phyloP scores from a whole-genome alignment of 352 stramenopile species.

The Discostella stelligera region DNA sequence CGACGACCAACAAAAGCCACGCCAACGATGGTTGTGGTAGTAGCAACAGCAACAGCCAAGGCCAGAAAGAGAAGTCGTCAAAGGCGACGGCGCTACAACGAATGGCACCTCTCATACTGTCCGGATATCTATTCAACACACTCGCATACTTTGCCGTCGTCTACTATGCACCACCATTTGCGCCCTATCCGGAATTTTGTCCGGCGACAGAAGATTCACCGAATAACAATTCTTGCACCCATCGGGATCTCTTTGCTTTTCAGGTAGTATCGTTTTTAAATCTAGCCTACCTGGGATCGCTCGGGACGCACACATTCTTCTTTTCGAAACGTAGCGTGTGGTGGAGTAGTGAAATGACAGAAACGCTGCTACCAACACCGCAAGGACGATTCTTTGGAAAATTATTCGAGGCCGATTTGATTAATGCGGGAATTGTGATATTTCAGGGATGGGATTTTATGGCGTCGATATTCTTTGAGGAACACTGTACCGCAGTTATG shows the following conservation, averaged over 20 bases:
- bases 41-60: neutral
- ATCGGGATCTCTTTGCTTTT: constrained; percentile 23
- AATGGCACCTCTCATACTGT: neutral
- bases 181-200: neutral
- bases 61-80: neutral
- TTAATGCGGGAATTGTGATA: constrained; percentile 26
- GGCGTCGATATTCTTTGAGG: constrained; percentile 19
- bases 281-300: constrained; percentile 21
- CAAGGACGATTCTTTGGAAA: constrained; percentile 8
- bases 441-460: constrained; percentile 38
- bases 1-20: neutral
- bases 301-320: constrained; percentile 20
- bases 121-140: constrained; percentile 6
- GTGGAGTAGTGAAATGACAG: neutral
- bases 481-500: constrained; percentile 28
- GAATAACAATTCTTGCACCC: constrained; percentile 7
- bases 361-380: constrained; percentile 1
- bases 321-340: neutral
- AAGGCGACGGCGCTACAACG: neutral
- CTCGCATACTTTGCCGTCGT: neutral
- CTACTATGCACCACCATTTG: neutral
- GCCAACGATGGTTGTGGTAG: neutral
- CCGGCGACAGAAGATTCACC: neutral
- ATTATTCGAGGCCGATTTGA: constrained; percentile 12
- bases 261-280: constrained; percentile 29